Evolutionary conservation across 2,329 filamentous ascomycete genomes (phyloP).

Genomic region (Aspergillus udagawae): DNA sequence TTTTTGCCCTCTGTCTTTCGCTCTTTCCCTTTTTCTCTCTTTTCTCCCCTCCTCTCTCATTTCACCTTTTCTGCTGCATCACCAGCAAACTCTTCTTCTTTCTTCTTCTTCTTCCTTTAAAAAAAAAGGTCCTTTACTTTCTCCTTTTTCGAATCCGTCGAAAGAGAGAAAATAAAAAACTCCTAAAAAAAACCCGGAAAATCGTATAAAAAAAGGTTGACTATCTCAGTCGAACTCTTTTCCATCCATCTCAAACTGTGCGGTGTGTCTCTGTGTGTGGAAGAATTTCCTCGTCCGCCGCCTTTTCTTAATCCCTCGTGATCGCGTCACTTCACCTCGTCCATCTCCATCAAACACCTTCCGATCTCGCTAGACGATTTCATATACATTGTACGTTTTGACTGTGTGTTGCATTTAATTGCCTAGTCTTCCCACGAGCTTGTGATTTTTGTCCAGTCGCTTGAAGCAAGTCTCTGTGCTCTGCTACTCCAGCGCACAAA

Average conservation of each 20-base stretch:
- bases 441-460: not conserved
- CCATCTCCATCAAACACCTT: constrained; percentile 7
- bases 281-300: constrained; percentile 22
- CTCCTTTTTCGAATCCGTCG: constrained; percentile 31
- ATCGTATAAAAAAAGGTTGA: constrained; percentile 29
- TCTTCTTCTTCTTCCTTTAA: constrained; percentile 19
- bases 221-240: constrained; percentile 24
- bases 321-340: constrained; percentile 11
- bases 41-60: constrained; percentile 21
- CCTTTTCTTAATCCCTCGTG: constrained; percentile 15
- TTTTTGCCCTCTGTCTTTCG: constrained; percentile 25
- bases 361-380: constrained; percentile 4
- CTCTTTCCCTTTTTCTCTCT: constrained; percentile 19
- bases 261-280: constrained; percentile 27
- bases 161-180: constrained; percentile 30
- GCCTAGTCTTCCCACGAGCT: not conserved
- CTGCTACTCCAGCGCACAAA: not conserved
- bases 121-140: not conserved
- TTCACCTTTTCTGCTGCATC: constrained; percentile 25
- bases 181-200: constrained; percentile 40
- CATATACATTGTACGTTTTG: constrained; percentile 9
- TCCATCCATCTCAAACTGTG: constrained; percentile 26
- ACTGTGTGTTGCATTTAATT: constrained; percentile 3
- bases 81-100: constrained; percentile 21
- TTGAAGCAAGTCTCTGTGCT: not conserved